Base-by-base conservation (phyloP, 768 basidiomycete species). In the Boletus tylopilopsis region DNA sequence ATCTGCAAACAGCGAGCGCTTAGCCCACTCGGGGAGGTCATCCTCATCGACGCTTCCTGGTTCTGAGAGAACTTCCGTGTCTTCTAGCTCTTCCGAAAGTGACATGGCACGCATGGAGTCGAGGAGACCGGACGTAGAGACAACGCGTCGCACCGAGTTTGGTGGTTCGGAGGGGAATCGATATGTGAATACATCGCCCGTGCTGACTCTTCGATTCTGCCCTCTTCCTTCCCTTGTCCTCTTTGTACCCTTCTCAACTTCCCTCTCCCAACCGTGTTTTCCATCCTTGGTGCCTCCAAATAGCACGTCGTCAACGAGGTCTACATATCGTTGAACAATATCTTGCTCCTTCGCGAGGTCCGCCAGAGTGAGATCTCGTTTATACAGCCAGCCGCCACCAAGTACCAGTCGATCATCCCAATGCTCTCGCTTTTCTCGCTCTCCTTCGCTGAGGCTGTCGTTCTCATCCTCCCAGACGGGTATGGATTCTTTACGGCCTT, bases 401-500 rank as follows among this genome's bases (percentile, higher is more conserved):
- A 92, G 73, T 0, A 90, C 83, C 11, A 93, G 76, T 30, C 82
- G 74, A 61, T 91, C 86, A 59, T 92, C 90, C 90, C 90, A 93
- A 16, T 75, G 71, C 54, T 88, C 85, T 34, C 77, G 75, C 64
- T 83, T 84, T 59, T 81, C 78, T 42, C 61, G 63, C 41, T 75
- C 73, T 44, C 73, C 73, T 52, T 78, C 77, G 53, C 73, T 75
- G 37, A 76, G 68, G 27, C 72, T 73, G 18, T 68, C 78, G 13
- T 80, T 75, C 43, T 85, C 84, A 52, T 89, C 85, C 53, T 88
- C 86, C 90, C 90, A 92, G 1, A 93, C 87, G 0, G 87, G 85
- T 8, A 93, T 75, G 16, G 74, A 76, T 56, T 82, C 79, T 33
- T 73, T 68, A 24, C 78, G 74, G 6, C 87, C 87, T 50, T 84